Evolutionary conservation across 2,329 filamentous ascomycete genomes (phyloP).

Genomic region (Pleoardoris graminearum): DNA sequence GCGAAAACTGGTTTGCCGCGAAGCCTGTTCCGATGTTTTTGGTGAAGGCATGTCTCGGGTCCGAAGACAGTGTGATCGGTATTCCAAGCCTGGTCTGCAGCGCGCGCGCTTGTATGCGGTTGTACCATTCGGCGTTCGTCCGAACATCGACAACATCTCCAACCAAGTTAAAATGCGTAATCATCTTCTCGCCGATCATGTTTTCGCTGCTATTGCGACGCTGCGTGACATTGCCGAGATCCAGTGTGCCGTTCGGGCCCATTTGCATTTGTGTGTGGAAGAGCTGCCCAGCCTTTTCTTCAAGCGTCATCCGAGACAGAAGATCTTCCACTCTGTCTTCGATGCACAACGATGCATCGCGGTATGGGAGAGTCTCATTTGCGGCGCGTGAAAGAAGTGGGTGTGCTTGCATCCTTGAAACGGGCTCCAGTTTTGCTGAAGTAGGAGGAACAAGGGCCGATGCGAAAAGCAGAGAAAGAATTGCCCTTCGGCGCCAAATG

Average conservation of each 20-base stretch:
- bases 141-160: slow-evolving; percentile 49
- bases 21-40: slow-evolving; percentile 51
- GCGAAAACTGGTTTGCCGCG: slow-evolving; percentile 50
- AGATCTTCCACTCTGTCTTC: slow-evolving; percentile 55
- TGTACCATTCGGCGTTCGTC: slow-evolving; percentile 47
- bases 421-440: not conserved
- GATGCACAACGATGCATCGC: slow-evolving; percentile 46
- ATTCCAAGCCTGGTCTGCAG: slow-evolving; percentile 54
- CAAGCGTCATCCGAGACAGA: slow-evolving; percentile 50
- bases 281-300: slow-evolving; percentile 55
- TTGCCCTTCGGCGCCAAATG: not conserved
- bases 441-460: not conserved
- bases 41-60: slow-evolving; percentile 53
- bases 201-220: slow-evolving; percentile 35
- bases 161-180: slow-evolving; percentile 54
- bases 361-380: slow-evolving; percentile 34
- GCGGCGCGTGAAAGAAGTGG: not conserved
- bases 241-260: slow-evolving; percentile 40
- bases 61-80: slow-evolving; percentile 54
- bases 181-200: slow-evolving; percentile 42
- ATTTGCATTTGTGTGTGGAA: slow-evolving; percentile 48
- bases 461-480: not conserved
- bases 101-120: slow-evolving; percentile 48
- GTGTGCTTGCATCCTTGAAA: not conserved
- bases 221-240: slow-evolving; percentile 15